A percentile compares a stretch with the other conserved stretches of the same genome.
phyloP scores from a whole-genome alignment of 2,329 filamentous ascomycete species.

The Ophiostoma himal-ulmi region DNA sequence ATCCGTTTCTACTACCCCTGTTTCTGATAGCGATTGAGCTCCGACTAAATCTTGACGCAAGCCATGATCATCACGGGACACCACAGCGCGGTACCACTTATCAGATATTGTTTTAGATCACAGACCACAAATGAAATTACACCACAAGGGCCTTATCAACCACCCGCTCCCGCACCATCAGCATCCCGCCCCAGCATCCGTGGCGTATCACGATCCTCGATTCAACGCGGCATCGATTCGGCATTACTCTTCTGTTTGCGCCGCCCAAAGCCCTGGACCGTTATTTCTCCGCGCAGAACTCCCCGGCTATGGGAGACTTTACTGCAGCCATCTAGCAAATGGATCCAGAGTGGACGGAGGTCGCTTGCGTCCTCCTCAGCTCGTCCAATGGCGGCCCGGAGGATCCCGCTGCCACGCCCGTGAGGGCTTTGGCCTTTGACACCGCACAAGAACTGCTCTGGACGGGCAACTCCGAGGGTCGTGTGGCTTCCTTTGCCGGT shows the following conservation, averaged over 20 bases:
- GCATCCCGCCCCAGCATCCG: not conserved
- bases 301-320: constrained; percentile 23
- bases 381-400: constrained; percentile 61
- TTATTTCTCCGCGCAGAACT: not conserved
- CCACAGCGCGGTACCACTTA: constrained; percentile 9
- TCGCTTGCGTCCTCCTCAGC: constrained; percentile 75
- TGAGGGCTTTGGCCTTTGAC: constrained; percentile 83
- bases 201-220: not conserved
- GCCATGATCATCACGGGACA: not conserved
- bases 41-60: constrained; percentile 6
- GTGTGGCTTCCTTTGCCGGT: constrained; percentile 82
- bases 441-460: constrained; percentile 83
- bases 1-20: constrained; percentile 12
- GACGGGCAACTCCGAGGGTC: constrained; percentile 63
- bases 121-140: not conserved
- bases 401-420: constrained; percentile 56
- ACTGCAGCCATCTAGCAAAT: constrained; percentile 21
- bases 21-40: constrained; percentile 16
- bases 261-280: not conserved
- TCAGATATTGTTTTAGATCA: not conserved
- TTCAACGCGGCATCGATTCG: not conserved
- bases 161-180: not conserved
- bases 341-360: constrained; percentile 33
- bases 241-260: not conserved
- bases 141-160: not conserved